Evolutionary conservation across 192 early-diverging fungal genomes (phyloP), one percentile per base, ranked within the genome.

Genomic region (Podila minutissima): DNA sequence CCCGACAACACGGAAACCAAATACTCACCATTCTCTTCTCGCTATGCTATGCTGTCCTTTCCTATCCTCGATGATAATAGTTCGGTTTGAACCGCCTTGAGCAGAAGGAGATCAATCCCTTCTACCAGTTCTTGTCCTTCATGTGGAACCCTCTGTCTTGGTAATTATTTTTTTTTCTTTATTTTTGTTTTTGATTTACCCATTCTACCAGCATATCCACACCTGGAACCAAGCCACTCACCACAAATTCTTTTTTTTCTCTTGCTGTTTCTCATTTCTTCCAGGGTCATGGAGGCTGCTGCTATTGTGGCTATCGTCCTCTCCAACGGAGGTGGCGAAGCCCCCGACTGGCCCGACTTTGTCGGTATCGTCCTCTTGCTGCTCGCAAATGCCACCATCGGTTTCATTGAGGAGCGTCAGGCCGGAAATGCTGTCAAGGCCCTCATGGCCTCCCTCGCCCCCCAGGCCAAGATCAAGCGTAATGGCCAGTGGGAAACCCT

Each of bases 381-480:
- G 71, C 46, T 97, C 37, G 90, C 88, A 66, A 97, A 97, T 85
- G 92, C 96, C 33, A 82, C 86, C 79, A 97, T 97, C 74, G 96
- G 96, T 49, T 97, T 88, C 82, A 83, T 93, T 72, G 95, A 97
- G 86, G 96, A 97, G 84, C 92, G 93, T 69, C 91, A 94, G 51
- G 95, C 96, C 48, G 95, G 95, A 75, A 93, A 92, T 75, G 94
- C 96, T 49, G 90, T 98, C 78, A 94, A 98, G 84, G 96, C 95
- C 20, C 87, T 97, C 70, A 97, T 96, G 90, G 94, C 92, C n/a
- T 94, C 95, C 24, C 88, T 97, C 12, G 95, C 96, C 24, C 93
- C 95, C 37, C 92, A 95, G 87, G 92, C 91, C 82, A 94, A 93
- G 83, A 94, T 93, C 74, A 95, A 92, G 90, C 92, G 96, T 82